Evolutionary conservation across 441 rosid genomes (phyloP), one percentile per base, ranked within the genome.

Genomic region (Brassica balearica): DNA sequence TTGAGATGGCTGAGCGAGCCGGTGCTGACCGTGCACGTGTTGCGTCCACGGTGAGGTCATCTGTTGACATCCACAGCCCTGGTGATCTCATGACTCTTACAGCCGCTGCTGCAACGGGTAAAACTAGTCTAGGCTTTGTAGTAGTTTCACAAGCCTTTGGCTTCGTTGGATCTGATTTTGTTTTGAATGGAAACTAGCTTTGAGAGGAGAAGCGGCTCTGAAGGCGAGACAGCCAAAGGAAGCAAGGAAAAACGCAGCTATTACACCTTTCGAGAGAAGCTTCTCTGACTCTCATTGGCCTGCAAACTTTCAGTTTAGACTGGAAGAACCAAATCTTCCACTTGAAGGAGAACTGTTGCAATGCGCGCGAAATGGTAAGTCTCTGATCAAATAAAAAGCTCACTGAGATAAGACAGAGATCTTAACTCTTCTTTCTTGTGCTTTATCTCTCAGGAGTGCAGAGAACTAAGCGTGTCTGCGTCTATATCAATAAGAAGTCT

Each of bases 101-200:
- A 62, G 99, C 98, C 2, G 93, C 96, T 19, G 98, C 99, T 29
- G 97, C 97, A 56, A 95, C 97, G 51, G 98, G 99, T 93, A 82
- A 25, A 65, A 41, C 65, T 25, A 11, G 20, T 27, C 3, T 41
- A 2, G 46, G 65, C 56, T 53, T 73, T 72, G 11, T 22, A 3
- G 63, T 10, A 20, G 27, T 48, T 15, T 68, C 62, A 56, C 62
- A 58, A 29, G 48, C 46, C 64, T 58, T 75, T 9, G 66, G 62
- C 53, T 29, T 69, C 43, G 7, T 27, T 71, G 25, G 60, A 64
- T 68, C 68, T 73, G 66, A 74, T 56, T 76, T 69, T 32, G 43
- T 23, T 56, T 15, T 1, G 19, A 12, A 73, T 10, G 46, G 74
- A 36, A 23, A 23, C 73, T 67, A 93, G 99, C 99, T 69, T 74